Evolutionary conservation across 2,329 filamentous ascomycete genomes (phyloP), one percentile per base, ranked within the genome.

Genomic region (Fusarium liriodendri): DNA sequence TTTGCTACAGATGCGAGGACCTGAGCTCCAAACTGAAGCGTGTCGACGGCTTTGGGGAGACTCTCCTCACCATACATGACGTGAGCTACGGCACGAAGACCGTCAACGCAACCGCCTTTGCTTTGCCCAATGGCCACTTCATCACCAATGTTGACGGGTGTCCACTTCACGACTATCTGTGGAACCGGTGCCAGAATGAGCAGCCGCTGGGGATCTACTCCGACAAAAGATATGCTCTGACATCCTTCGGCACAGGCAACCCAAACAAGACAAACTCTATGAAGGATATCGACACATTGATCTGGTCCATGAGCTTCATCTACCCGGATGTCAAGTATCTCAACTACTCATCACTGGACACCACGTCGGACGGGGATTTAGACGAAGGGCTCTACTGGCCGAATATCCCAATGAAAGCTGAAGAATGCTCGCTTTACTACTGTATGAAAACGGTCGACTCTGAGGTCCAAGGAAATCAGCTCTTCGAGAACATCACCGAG

Each of bases 1-100:
- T 78, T 25, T 78, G 74, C 58, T 50, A 74, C 3, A 70, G 47
- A 9, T 78, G 75, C 57, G 58, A 72, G n/a, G 66, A 78, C 38
- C 20, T 76, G 18, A 72, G 67, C 3, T 71, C 64, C 1, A n/a
- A 74, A 2, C 71, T 77, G 7, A 55, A 27, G 8, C 37, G 27
- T n/a, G 52, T 68, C 0, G 25, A 25, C 0, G 64, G 35, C 13
- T 74, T 67, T n/a, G 66, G 47, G 20, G n/a, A 54, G 2, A 32
- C 37, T 4, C 32, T 64, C 2, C 6, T 57, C 18, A 52, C 45
- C 2, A 35, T 67, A 20, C 32, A 57, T 9, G 52, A 57, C 7
- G 32, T 57, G 29, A 37, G 32, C 13, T 25, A 37, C 32, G 32
- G 33, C 1, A 9, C 20, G 4, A 14, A 32, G 18, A 52, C 10